Evolutionary conservation across 2,329 filamentous ascomycete genomes (phyloP).

Genomic region (Aspergillus japonicus): DNA sequence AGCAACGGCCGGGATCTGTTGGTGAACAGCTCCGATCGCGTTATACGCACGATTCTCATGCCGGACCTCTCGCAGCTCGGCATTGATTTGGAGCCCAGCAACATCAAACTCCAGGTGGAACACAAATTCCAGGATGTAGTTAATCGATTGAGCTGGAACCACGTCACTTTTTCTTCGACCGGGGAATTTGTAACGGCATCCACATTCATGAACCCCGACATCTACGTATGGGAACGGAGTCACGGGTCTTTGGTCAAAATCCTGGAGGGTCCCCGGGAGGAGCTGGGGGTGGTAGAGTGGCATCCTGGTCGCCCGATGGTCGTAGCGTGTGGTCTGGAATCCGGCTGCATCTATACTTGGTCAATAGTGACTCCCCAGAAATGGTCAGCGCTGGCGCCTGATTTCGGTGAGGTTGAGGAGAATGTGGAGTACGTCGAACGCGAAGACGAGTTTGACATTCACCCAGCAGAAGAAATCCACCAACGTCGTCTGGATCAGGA

Average conservation of each 20-base stretch:
- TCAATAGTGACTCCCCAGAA: slow-evolving; percentile 91
- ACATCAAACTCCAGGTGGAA: slow-evolving; percentile 84
- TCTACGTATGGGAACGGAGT: slow-evolving; percentile 95
- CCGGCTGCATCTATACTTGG: slow-evolving; percentile 92
- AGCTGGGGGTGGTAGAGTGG: slow-evolving; percentile 96
- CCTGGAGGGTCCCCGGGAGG: slow-evolving; percentile 93
- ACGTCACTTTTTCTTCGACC: slow-evolving; percentile 89
- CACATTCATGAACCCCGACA: slow-evolving; percentile 97
- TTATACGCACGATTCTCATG: slow-evolving; percentile 88
- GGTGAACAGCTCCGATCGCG: slow-evolving; percentile 89
- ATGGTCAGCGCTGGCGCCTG: slow-evolving; percentile 94
- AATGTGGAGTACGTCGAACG: slow-evolving; percentile 95
- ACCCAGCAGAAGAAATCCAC: slow-evolving; percentile 90
- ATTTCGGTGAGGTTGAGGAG: slow-evolving; percentile 96
- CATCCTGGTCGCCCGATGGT: slow-evolving; percentile 85
- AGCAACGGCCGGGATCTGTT: slow-evolving; percentile 82
- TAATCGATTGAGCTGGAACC: slow-evolving; percentile 92
- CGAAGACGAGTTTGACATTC: slow-evolving; percentile 98
- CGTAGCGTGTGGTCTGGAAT: slow-evolving; percentile 88
- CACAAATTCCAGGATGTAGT: slow-evolving; percentile 99
- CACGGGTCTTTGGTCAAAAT: slow-evolving; percentile 95
- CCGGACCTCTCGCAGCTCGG: slow-evolving; percentile 65
- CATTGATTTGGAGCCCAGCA: slow-evolving; percentile 71
- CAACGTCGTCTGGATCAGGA: slow-evolving; percentile 86
- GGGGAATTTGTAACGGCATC: slow-evolving; percentile 96